Evolutionary conservation across 2,329 filamentous ascomycete genomes (phyloP), one percentile per base, ranked within the genome.

Genomic region (Phaeosphaeriaceae sp.): DNA sequence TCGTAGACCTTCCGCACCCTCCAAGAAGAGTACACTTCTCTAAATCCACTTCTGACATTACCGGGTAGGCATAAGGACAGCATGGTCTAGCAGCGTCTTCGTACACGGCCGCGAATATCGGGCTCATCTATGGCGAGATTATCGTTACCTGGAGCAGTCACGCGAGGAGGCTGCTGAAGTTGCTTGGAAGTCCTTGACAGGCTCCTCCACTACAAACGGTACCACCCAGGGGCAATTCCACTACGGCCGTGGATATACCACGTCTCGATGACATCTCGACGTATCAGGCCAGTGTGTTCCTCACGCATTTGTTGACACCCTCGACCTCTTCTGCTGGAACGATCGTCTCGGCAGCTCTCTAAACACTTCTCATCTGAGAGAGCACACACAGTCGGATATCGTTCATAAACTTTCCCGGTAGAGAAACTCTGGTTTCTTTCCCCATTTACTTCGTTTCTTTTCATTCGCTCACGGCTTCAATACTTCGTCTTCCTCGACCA

Each of bases 81-180:
- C 69, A 32, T 72, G 69, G 69, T 67, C 61, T 6, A 72, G 69
- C 53, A 64, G 66, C 45, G 69, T 72, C 47, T 60, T 70, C 46
- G 67, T 72, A 35, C 59, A 67, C 45, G 68, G 68, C 40, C 63
- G 63, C 43, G 68, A 72, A 51, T 72, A 66, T 44, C 53, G 67
- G 55, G 68, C 68, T 7, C 56, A 62, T 28, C 59, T 72, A 29
- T 72, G 68, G 68, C 65, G 69, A 57, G 69, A 72, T 48, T 71
- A 71, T 44, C 66, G 68, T 29, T 72, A 61, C 53, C 66, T 72
- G 47, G 67, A 68, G 38, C 69, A 71, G 41, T 72, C 66, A 44
- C 67, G 67, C 46, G 69, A 72, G 60, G 69, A 72, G 40, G 69
- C 69, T 18, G 69, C 69, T 36, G 68, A 72, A 43, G 58, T 70